Base-by-base conservation (phyloP, 2,329 filamentous ascomycete species). In the Talaromyces sp. region DNA sequence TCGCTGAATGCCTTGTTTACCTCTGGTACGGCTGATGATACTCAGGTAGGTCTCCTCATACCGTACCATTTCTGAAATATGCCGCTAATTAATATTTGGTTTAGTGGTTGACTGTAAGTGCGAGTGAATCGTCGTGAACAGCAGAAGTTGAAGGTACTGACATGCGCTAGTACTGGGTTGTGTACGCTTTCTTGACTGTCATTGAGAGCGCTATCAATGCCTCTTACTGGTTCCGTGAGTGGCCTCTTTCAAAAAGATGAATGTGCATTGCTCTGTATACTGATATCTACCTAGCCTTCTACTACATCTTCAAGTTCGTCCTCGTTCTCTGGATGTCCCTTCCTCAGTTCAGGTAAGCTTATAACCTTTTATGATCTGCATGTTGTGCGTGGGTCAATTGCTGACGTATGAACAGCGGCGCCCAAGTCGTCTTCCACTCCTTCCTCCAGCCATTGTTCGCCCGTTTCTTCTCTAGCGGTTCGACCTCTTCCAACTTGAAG, bases 221-320 rank as follows among this genome's bases (percentile, higher is more conserved):
- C 68, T 85, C 88, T 68, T 89, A 89, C 82, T 89, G 87, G 87
- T 89, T 89, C 84, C 86, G 81, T 83, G 80, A 68, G 80, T 79
- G 25, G 22, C 13, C 2, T 34, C 17, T 10, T 38, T n/a, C 15
- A 7, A 6, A 19, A 51, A 11, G 22, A 49, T 64, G 53, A 54
- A 29, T 64, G 6, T 53, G 47, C 15, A 72, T 79, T 67, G 77
- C 69, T 29, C 58, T 47, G 29, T 27, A 67, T 29, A 59, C 56
- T 59, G 27, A 59, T 45, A 25, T 47, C 27, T 60, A 64, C 34
- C 68, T 65, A 83, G 81, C 95, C 77, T 99, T 99, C 85, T 99
- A 99, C 90, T 99, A 92, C 83, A 94, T 93, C 78, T 98, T 99
- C 91, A 99, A 99, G 88, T 97, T 99, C 78, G 84, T 96, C 77